Base-by-base conservation (phyloP, 2,329 filamentous ascomycete genomes). In the Bipolaris zeicola region DNA sequence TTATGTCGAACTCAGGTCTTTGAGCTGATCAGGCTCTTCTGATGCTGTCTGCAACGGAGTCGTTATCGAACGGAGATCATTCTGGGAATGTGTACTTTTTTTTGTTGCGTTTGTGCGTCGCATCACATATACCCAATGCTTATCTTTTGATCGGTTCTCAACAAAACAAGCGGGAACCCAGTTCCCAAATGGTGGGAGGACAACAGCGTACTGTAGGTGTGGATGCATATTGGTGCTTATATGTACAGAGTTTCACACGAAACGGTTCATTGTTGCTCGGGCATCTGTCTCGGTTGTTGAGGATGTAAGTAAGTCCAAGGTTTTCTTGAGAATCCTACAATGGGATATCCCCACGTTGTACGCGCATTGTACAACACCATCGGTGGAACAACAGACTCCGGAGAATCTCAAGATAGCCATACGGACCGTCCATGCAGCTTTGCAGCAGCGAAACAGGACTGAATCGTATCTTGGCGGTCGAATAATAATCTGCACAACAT, bases 401-500 rank as follows among this genome's bases (percentile, higher is more conserved):
- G 20, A 36, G n/a, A 24, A n/a, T 18, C 3, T 28, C 20, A 16
- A 6, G 13, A 24, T 24, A 24, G 20, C 24, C 14, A 14, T 34
- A 20, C 4, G 5, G 18, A 26, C 24, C 18, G 16, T 36, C 7
- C 13, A 38, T 37, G 8, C n/a, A 33, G 22, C 37, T 11, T n/a
- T 3, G 20, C 14, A 43, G 36, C 36, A 52, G 37, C 28, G 20
- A 31, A 11, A 10, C 13, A 38, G 22, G 43, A 31, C 42, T 20
- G 20, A 20, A n/a, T 10, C 18, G 28, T 20, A 28, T 36, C 22
- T 6, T 26, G 16, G 14, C 28, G 41, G 36, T 31, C 38, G 37
- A 47, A 56, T 20, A 37, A 37, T 31, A 47, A 52, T 43, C 28
- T 56, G 53, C 53, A 52, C 53, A 52, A 43, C 46, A 37, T 34